Base-by-base conservation (phyloP, 257 asterid genomes). In the Linaria vulgaris region DNA sequence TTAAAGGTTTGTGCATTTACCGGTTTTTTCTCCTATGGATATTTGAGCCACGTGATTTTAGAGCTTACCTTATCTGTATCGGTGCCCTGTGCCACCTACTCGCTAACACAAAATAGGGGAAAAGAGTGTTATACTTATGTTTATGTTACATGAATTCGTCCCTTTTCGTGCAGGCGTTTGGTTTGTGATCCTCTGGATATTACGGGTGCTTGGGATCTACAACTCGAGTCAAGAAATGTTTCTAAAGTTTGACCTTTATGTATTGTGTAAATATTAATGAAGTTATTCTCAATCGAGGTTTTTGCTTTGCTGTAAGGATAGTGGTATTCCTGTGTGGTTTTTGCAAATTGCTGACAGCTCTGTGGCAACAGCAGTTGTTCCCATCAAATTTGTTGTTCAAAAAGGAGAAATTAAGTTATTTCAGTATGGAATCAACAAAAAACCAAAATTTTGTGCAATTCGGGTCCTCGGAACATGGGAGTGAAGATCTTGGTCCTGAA, bases 341-440 rank as follows among this genome's bases (percentile, higher is more conserved):
- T 54, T 72, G 74, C 67, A 60, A 70, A 70, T 62, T 72, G 57
- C 50, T 67, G 41, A 34, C 41, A 44, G 66, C 61, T 16, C 65
- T 51, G 73, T 79, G 78, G 85, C 59, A 69, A 69, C 79, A 19
- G 31, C 46, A 30, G 53, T 63, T 67, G 69, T 62, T 67, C 43
- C 65, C 73, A 37, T 68, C 74, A 65, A 43, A 60, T 31, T 66
- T 67, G 54, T 60, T 63, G 64, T 61, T 48, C 41, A 63, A 67
- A 63, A 66, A 59, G 72, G 48, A 53, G 37, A 64, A 61, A 34
- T 43, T 22, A 59, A 38, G 25, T 58, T 49, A 43, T 19, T 39
- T 22, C 16, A 51, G 12, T 47, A 90, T 90, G 97, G 95, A 88
- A 21, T 92, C 77, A 44, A 55, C 86, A 59, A 80, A 69, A 30